Percentiles rank a stretch among this genome's conserved stretches.
phyloP scores from a whole-genome alignment of 805 yeast species.

The Suhomyces vadensis region DNA sequence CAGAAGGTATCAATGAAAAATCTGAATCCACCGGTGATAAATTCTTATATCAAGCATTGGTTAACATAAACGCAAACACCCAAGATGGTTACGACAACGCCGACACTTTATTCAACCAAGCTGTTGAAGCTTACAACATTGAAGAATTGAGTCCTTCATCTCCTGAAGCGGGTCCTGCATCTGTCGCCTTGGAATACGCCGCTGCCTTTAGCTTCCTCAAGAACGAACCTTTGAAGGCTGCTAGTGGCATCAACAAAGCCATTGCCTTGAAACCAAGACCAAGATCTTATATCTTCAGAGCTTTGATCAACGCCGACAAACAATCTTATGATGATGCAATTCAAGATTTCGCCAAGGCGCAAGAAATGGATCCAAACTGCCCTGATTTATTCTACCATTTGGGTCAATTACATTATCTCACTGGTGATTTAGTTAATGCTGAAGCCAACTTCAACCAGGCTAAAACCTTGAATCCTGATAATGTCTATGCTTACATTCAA shows the following conservation, averaged over 20 bases:
- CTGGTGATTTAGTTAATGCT: constrained; percentile 73
- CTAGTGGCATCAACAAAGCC: constrained; percentile 63
- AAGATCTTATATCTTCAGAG: constrained; percentile 79
- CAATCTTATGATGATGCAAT: constrained; percentile 60
- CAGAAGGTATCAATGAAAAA: constrained; percentile 49
- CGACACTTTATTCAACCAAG: constrained; percentile 57
- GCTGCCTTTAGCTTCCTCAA: constrained; percentile 85
- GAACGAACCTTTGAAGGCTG: constrained; percentile 66
- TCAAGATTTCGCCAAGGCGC: constrained; percentile 70
- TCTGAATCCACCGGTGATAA: constrained; percentile 64
- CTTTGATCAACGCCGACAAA: constrained; percentile 79
- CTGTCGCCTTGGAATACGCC: constrained; percentile 79
- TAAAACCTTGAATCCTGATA: constrained; percentile 68
- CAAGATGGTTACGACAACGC: constrained; percentile 64
- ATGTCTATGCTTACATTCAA: constrained; percentile 86
- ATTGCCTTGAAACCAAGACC: constrained; percentile 71
- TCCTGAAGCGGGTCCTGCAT: constrained; percentile 43
- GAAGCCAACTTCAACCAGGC: constrained; percentile 74
- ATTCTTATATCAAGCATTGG: constrained; percentile 65
- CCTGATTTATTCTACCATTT: constrained; percentile 90
- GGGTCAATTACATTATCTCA: constrained; percentile 87
- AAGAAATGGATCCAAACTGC: constrained; percentile 62
- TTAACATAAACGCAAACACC: constrained; percentile 51
- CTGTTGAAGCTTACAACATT: constrained; percentile 49
- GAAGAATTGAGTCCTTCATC: constrained; percentile 33